phyloP scores from a whole-genome alignment of 2,329 filamentous ascomycete species.

The Colletotrichum orchidophilum region DNA sequence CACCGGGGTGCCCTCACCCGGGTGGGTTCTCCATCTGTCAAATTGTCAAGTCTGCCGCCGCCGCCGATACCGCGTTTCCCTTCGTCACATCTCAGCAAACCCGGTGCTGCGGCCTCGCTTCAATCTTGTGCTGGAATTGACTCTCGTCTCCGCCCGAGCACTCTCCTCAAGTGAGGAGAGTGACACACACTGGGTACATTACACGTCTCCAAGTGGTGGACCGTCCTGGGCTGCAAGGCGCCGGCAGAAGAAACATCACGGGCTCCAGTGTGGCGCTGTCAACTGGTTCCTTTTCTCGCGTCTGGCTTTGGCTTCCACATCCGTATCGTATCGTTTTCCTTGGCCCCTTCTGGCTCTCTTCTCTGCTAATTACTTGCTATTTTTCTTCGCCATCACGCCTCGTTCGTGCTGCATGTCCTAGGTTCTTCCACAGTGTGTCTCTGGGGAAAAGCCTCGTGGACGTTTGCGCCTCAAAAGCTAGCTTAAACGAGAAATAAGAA shows the following conservation, averaged over 20 bases:
- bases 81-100: neutral
- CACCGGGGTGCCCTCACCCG: neutral
- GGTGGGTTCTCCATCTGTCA: neutral
- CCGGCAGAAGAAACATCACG: conserved; percentile 22
- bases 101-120: neutral
- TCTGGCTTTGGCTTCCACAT: neutral
- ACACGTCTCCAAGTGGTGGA: conserved; percentile 1
- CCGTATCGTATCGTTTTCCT: neutral
- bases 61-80: neutral
- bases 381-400: neutral
- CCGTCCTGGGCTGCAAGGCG: conserved; percentile 19
- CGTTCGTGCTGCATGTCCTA: neutral
- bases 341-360: neutral
- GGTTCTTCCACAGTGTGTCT: conserved; percentile 4
- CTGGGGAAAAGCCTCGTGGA: conserved; percentile 21
- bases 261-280: conserved; percentile 27
- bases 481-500: neutral
- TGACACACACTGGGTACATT: conserved; percentile 9
- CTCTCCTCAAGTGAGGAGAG: neutral
- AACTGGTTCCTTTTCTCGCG: neutral
- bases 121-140: neutral
- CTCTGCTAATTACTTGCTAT: neutral
- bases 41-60: neutral
- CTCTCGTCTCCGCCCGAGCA: neutral
- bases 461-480: conserved; percentile 7